These are phyloP conservation scores for Chaetomium fimeti DNA, from an alignment of 495 filamentous ascomycete species.

Conservation along the genomic window DNA sequence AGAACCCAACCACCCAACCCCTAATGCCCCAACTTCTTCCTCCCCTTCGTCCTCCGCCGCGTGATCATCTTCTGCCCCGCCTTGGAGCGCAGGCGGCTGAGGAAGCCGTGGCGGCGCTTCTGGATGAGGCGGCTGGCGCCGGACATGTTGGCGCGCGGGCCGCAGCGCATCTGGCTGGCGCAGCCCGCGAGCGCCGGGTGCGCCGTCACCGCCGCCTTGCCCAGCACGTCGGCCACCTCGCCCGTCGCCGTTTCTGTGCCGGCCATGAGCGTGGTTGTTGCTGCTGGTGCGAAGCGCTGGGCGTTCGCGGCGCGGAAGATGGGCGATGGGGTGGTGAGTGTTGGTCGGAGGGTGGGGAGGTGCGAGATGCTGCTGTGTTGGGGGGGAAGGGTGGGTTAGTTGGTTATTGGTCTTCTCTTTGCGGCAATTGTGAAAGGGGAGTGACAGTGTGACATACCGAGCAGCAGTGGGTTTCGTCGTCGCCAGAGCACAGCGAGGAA, in stretches of 20 bases:
- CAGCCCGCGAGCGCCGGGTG: slow-evolving; percentile 42
- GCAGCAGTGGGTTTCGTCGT: slow-evolving; percentile 12
- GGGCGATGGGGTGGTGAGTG: slow-evolving; percentile 21
- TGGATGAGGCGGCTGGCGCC: slow-evolving; percentile 45
- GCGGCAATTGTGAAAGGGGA: background rate
- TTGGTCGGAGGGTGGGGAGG: slow-evolving; percentile 44
- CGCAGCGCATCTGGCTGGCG: slow-evolving; percentile 45
- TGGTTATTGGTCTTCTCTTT: background rate
- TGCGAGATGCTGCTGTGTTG: slow-evolving; percentile 40
- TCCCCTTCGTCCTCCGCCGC: slow-evolving; percentile 42
- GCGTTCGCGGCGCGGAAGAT: slow-evolving; percentile 34
- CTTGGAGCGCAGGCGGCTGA: slow-evolving; percentile 41
- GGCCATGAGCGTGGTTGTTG: slow-evolving; percentile 13
- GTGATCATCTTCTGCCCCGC: slow-evolving; percentile 43
- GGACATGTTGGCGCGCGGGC: slow-evolving; percentile 47
- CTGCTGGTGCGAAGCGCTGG: background rate
- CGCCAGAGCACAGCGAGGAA: slow-evolving; percentile 6
- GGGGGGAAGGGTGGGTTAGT: too few species aligned
- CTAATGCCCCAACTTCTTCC: slow-evolving; percentile 33
- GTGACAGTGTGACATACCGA: slow-evolving; percentile 18
- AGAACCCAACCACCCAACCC: background rate
- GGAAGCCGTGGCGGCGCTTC: slow-evolving; percentile 49
- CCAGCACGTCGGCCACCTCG: slow-evolving; percentile 38
- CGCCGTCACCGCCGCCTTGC: slow-evolving; percentile 37
- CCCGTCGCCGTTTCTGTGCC: slow-evolving; percentile 1